Evolutionary conservation across 768 basidiomycete genomes (phyloP).

Genomic region (Lactarius vividus): DNA sequence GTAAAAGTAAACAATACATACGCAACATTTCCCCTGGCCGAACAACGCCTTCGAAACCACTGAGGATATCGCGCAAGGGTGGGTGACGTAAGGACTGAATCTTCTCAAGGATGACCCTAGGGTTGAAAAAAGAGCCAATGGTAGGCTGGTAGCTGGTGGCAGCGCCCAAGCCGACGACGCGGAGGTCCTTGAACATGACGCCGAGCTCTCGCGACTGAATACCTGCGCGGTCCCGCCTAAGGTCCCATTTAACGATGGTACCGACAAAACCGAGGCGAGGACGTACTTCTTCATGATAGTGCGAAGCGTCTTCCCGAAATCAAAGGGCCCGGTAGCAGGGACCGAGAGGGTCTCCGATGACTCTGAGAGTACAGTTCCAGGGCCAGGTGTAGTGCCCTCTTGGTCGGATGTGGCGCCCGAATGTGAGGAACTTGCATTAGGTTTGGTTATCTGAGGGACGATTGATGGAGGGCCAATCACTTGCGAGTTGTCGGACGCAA

Average conservation of each 20-base stretch:
- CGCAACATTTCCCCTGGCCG: conserved; percentile 68
- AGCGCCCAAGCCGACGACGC: conserved; percentile 58
- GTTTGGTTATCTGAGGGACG: neutral
- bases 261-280: neutral
- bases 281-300: conserved; percentile 30
- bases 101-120: conserved; percentile 41
- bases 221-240: conserved; percentile 47
- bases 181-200: conserved; percentile 56
- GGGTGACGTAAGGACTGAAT: conserved; percentile 55
- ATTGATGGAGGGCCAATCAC: neutral
- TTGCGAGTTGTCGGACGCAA: neutral
- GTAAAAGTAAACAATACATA: conserved; percentile 37
- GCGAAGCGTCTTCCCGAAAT: conserved; percentile 34
- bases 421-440: neutral
- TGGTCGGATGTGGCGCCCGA: conserved; percentile 50
- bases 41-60: conserved; percentile 54
- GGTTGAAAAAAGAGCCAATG: conserved; percentile 62
- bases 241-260: neutral
- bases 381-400: conserved; percentile 33
- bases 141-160: conserved; percentile 55
- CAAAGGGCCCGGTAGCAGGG: conserved; percentile 31
- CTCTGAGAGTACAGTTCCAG: neutral
- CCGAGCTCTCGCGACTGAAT: conserved; percentile 56
- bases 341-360: conserved; percentile 30
- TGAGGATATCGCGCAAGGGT: conserved; percentile 52